Percentiles rank a stretch among this genome's conserved stretches.
Conservation (phyloP, 2,329 filamentous ascomycete species). For the Sclerotiophoma versabilis region DNA sequence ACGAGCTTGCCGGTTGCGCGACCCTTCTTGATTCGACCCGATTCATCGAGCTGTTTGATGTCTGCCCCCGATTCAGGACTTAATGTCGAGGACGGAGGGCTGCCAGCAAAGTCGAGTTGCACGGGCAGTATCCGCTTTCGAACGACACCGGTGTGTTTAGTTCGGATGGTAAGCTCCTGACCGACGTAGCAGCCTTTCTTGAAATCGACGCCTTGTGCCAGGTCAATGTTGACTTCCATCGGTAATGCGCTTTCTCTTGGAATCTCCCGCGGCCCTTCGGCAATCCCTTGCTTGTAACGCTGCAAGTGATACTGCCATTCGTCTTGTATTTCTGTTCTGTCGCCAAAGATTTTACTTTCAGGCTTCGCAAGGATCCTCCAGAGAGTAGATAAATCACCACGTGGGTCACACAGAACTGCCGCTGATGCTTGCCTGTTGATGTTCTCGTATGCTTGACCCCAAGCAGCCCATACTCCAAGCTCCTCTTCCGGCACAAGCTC, state of each 20-base stretch:
- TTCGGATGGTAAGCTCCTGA: constrained; percentile 95
- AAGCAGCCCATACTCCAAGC: constrained; percentile 74
- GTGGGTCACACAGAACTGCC: constrained; percentile 31
- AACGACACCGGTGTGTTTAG: constrained; percentile 91
- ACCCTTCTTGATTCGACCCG: constrained; percentile 54
- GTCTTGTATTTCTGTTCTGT: constrained; percentile 32
- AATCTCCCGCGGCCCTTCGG: constrained; percentile 86
- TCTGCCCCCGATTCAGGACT: constrained; percentile 54
- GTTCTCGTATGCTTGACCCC: constrained; percentile 57
- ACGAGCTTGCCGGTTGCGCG: constrained; percentile 84
- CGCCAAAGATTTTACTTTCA: constrained; percentile 4
- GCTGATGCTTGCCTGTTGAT: constrained; percentile 16
- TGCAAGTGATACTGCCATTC: constrained; percentile 71
- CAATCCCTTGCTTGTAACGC: constrained; percentile 79
- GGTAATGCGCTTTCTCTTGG: constrained; percentile 74
- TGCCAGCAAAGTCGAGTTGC: constrained; percentile 64
- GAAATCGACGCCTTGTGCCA: constrained; percentile 87
- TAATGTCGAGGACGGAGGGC: neutral
- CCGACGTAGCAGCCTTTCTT: constrained; percentile 97
- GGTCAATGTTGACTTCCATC: constrained; percentile 87
- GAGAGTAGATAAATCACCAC: constrained; percentile 22
- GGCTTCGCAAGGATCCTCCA: constrained; percentile 12
- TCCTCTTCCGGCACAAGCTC: constrained; percentile 66
- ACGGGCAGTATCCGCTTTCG: constrained; percentile 88
- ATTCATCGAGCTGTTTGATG: constrained; percentile 59